phyloP scores from a whole-genome alignment of 2,329 filamentous ascomycete genomes.

The Aspergillus carbonarius region DNA sequence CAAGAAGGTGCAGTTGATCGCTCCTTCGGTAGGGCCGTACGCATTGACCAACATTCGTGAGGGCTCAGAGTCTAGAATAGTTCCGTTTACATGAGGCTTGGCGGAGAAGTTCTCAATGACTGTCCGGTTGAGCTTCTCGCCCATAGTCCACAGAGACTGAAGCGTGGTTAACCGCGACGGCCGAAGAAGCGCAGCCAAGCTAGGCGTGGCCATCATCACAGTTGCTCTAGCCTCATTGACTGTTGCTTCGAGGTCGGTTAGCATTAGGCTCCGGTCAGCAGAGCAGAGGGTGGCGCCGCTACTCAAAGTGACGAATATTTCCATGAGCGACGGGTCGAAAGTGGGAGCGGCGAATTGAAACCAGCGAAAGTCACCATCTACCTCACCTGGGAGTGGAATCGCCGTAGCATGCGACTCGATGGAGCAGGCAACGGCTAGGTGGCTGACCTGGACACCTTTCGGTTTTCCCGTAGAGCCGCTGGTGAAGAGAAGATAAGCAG shows the following conservation, averaged over 20 bases:
- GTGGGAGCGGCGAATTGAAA: slow-evolving; percentile 41
- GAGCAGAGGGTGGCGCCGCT: slow-evolving; percentile 38
- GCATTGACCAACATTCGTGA: slow-evolving; percentile 30
- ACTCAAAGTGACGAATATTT: slow-evolving; percentile 32
- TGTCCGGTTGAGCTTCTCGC: slow-evolving; percentile 35
- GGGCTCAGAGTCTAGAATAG: not conserved
- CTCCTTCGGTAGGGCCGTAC: slow-evolving; percentile 36
- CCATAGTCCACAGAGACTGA: slow-evolving; percentile 34
- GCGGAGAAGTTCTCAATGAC: slow-evolving; percentile 35
- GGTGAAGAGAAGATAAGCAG: slow-evolving; percentile 37
- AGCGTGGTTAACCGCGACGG: slow-evolving; percentile 27
- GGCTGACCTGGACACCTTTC: slow-evolving; percentile 34
- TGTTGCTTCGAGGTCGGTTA: slow-evolving; percentile 29
- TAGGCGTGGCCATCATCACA: slow-evolving; percentile 42
- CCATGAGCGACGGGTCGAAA: slow-evolving; percentile 33
- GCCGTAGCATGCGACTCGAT: slow-evolving; percentile 29
- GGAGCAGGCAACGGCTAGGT: slow-evolving; percentile 33
- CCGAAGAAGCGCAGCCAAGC: slow-evolving; percentile 36
- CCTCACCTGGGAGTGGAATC: slow-evolving; percentile 24
- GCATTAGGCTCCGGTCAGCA: slow-evolving; percentile 28
- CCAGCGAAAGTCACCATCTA: slow-evolving; percentile 31
- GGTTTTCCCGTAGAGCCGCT: slow-evolving; percentile 37
- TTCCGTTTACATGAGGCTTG: not conserved
- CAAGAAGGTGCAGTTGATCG: slow-evolving; percentile 30
- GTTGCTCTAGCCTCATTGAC: slow-evolving; percentile 33